phyloP scores from a whole-genome alignment of 177 flowering plant species.

The Vitis hybrid region DNA sequence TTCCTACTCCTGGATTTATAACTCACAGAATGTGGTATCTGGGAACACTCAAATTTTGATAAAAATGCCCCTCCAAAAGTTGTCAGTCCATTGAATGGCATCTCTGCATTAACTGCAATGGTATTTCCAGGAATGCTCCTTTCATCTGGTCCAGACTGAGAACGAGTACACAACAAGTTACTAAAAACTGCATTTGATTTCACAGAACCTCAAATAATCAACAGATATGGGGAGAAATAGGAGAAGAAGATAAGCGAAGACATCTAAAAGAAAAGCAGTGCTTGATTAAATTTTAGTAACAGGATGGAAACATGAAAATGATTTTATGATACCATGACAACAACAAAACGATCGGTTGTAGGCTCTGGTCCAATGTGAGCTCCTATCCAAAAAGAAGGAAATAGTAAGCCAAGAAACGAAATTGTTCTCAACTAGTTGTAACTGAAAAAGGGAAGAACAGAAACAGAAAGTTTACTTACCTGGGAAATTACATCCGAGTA shows the following conservation, averaged over 20 bases:
- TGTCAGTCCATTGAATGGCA: constrained; percentile 88
- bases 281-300: neutral
- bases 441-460: neutral
- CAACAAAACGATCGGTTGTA: constrained; percentile 95
- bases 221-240: neutral
- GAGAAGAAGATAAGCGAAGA: too few species aligned
- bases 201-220: neutral
- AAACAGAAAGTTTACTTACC: constrained; percentile 41
- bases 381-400: constrained; percentile 40
- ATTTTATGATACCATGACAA: constrained; percentile 71
- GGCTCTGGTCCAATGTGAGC: constrained; percentile 99
- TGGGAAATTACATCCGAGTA: constrained; percentile 74
- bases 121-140: constrained; percentile 96
- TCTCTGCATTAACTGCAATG: constrained; percentile 90
- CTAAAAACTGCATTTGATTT: neutral
- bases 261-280: neutral
- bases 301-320: neutral
- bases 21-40: constrained; percentile 95
- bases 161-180: neutral
- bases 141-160: constrained; percentile 89
- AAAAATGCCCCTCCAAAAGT: constrained; percentile 92
- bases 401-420: neutral
- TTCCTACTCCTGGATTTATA: neutral
- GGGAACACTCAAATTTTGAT: constrained; percentile 94
- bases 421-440: neutral